Conservation (phyloP, 176 grass and related monocot genomes). For the Chrysopogon serrulatus region DNA sequence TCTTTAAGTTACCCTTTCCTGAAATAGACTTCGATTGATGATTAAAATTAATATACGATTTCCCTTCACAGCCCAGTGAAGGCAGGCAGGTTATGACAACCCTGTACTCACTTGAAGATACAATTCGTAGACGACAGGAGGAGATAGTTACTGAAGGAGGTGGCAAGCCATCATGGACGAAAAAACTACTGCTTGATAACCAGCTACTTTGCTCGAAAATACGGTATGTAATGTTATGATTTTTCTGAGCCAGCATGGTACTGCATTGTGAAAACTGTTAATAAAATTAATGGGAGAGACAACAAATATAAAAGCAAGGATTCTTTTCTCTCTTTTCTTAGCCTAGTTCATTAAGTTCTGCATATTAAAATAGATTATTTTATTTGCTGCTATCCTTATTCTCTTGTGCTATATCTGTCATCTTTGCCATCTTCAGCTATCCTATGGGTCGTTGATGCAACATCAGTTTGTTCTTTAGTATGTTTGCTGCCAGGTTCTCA, state of each 20-base stretch:
- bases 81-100: constrained; percentile 54
- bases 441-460: neutral
- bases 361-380: neutral
- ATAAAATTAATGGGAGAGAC: neutral
- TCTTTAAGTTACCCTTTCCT: neutral
- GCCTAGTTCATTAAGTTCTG: neutral
- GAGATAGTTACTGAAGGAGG: constrained; percentile 22
- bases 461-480: neutral
- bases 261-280: neutral
- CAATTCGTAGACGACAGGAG: constrained; percentile 74
- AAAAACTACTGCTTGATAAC: constrained; percentile 64
- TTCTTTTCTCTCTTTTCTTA: neutral
- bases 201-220: constrained; percentile 90
- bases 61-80: constrained; percentile 18
- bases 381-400: neutral
- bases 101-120: constrained; percentile 79
- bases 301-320: neutral
- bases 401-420: neutral
- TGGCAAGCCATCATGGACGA: constrained; percentile 87
- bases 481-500: neutral
- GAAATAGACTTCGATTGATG: neutral
- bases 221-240: constrained; percentile 36
- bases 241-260: neutral
- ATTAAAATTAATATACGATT: neutral
- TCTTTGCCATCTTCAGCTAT: constrained; percentile 1